phyloP scores from a whole-genome alignment of 1,139 yeast genomes.

The Pichia sp. region DNA sequence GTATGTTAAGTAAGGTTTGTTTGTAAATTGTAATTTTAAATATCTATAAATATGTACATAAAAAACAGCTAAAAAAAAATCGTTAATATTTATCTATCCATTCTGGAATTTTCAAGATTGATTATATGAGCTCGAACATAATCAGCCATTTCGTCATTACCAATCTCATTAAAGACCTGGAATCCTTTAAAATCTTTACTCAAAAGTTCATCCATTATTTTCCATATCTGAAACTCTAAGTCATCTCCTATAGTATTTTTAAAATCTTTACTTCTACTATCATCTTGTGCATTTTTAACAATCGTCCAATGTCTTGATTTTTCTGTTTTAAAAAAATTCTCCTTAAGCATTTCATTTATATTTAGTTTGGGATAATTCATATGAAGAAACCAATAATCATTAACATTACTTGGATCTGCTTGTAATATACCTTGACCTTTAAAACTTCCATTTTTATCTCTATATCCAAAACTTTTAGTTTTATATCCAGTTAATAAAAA shows the following conservation, averaged over 20 bases:
- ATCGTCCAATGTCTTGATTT: constrained; percentile 23
- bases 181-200: constrained; percentile 24
- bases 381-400: constrained; percentile 25
- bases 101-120: constrained; percentile 1
- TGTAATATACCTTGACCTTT: constrained; percentile 29
- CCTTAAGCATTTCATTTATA: constrained; percentile 16
- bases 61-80: too few relatives aligned
- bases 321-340: constrained; percentile 17
- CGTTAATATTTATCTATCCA: not conserved
- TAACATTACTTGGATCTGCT: constrained; percentile 22
- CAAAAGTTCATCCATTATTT: constrained; percentile 19
- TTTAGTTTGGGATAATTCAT: constrained; percentile 28
- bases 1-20: too few relatives aligned
- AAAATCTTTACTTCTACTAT: constrained; percentile 17
- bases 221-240: constrained; percentile 25
- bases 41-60: too few relatives aligned
- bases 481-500: constrained; percentile 24
- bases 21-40: too few relatives aligned
- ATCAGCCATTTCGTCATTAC: constrained; percentile 26
- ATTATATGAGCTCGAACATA: constrained; percentile 13
- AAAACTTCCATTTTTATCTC: constrained; percentile 20
- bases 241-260: constrained; percentile 19
- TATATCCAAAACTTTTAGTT: constrained; percentile 27
- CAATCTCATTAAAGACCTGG: constrained; percentile 18
- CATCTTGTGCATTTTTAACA: constrained; percentile 25